A percentile compares a stretch with the other conserved stretches of the same genome.
Evolutionary conservation across 1,284 basidiomycete genomes (phyloP).

Genomic region (Baeospora myosura): DNA sequence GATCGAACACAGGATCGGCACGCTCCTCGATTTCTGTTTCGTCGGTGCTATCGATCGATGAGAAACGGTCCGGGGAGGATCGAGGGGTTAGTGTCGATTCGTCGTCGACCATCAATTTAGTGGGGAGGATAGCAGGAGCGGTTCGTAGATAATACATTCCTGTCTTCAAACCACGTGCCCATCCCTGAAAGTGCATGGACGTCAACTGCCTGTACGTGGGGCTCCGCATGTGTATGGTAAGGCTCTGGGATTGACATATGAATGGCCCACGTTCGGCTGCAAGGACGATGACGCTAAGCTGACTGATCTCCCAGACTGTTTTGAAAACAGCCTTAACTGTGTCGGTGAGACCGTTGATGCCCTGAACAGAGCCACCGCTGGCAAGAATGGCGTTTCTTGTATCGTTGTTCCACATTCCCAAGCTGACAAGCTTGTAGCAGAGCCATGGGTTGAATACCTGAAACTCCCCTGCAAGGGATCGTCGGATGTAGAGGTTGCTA

Average conservation of each 20-base stretch:
- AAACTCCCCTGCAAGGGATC: conserved; percentile 99
- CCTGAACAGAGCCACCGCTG: conserved; percentile 92
- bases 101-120: conserved; percentile 99
- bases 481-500: conserved; percentile 97
- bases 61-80: no score
- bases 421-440: conserved; percentile 92
- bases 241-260: conserved; percentile 89
- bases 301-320: conserved; percentile 99
- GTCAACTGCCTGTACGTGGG: conserved; percentile 94
- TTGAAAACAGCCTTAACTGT: conserved; percentile 96
- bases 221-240: conserved; percentile 91
- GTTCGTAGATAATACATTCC: conserved; percentile 98
- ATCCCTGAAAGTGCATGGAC: conserved; percentile 99
- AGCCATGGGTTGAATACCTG: conserved; percentile 99
- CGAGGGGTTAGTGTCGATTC: no score
- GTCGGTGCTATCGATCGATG: no score
- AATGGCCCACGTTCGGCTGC: conserved; percentile 97
- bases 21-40: no score
- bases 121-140: conserved; percentile 88
- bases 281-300: conserved; percentile 97
- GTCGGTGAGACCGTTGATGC: conserved; percentile 79
- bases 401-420: conserved; percentile 92
- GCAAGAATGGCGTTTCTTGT: conserved; percentile 99
- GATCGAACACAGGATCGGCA: no score
- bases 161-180: conserved; percentile 99